phyloP scores from a whole-genome alignment of 805 yeast genomes.

The Ogataea siamensis region DNA sequence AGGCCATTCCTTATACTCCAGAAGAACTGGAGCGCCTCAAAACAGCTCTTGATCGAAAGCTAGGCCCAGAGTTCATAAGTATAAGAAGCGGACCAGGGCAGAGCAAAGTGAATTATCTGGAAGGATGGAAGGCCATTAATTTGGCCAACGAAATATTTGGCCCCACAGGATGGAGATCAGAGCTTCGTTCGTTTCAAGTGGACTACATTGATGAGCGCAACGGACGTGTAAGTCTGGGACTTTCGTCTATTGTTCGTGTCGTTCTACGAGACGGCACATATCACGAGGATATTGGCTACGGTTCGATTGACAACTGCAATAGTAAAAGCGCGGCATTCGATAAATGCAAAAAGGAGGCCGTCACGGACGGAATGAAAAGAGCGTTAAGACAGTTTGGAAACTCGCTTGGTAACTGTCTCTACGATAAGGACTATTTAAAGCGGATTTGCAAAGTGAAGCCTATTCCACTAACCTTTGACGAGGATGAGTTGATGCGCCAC shows the following conservation, averaged over 20 bases:
- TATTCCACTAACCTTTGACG: slow-evolving; percentile 31
- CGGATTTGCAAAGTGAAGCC: slow-evolving; percentile 45
- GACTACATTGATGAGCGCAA: slow-evolving; percentile 68
- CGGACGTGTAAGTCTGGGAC: slow-evolving; percentile 60
- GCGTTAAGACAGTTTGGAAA: slow-evolving; percentile 79
- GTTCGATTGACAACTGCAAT: slow-evolving; percentile 67
- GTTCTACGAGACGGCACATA: slow-evolving; percentile 78
- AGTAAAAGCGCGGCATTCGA: slow-evolving; percentile 71
- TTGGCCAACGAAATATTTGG: slow-evolving; percentile 82
- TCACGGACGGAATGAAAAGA: slow-evolving; percentile 80
- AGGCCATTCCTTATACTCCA: slow-evolving; percentile 17
- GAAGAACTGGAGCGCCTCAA: slow-evolving; percentile 30
- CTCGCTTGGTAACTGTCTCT: slow-evolving; percentile 79
- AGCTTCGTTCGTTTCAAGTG: slow-evolving; percentile 59
- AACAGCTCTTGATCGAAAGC: slow-evolving; percentile 35
- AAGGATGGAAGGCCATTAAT: slow-evolving; percentile 81
- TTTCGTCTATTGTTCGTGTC: slow-evolving; percentile 69
- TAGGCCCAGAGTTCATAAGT: slow-evolving; percentile 79
- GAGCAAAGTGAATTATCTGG: slow-evolving; percentile 65
- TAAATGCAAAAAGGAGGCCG: slow-evolving; percentile 80
- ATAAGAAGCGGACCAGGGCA: slow-evolving; percentile 76
- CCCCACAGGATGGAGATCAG: slow-evolving; percentile 80
- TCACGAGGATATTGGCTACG: slow-evolving; percentile 77
- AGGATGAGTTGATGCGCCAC: slow-evolving; percentile 33
- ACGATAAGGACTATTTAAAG: slow-evolving; percentile 64